phyloP scores from a whole-genome alignment of 345 rosid species.

The Euphorbia pulcherrima region DNA sequence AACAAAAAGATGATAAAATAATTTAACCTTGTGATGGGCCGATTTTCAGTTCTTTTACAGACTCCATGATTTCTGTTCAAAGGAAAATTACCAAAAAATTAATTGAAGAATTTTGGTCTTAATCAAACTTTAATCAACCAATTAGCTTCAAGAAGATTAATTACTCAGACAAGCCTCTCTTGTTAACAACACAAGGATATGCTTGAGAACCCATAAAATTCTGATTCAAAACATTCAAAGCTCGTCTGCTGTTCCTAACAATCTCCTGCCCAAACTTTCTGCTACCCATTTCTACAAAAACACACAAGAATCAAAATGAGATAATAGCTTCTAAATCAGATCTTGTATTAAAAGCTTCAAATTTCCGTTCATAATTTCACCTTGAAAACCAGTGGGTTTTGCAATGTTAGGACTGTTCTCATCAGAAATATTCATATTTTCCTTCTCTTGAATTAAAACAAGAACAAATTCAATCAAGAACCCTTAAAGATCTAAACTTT shows the following conservation, averaged over 20 bases:
- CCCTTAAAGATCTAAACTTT: conserved; percentile 10
- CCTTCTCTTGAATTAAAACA: conserved; percentile 16
- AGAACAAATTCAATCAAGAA: background rate
- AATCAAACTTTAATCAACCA: background rate
- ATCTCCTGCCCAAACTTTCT: conserved; percentile 54
- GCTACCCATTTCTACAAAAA: conserved; percentile 11
- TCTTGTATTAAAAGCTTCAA: background rate
- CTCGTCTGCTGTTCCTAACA: conserved; percentile 52
- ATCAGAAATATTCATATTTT: conserved; percentile 41
- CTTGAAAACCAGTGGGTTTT: conserved; percentile 42
- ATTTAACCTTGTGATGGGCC: conserved; percentile 60
- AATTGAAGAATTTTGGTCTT: conserved; percentile 6
- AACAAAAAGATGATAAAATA: conserved; percentile 3
- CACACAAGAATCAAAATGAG: conserved; percentile 9
- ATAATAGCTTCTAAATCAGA: too few species aligned
- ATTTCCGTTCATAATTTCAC: conserved; percentile 13
- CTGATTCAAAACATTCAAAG: conserved; percentile 58
- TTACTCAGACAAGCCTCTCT: conserved; percentile 51
- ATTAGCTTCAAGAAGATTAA: background rate
- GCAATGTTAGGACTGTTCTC: conserved; percentile 40
- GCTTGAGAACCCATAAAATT: conserved; percentile 41
- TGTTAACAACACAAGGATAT: conserved; percentile 57
- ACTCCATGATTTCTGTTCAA: conserved; percentile 33
- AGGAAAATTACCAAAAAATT: conserved; percentile 2
- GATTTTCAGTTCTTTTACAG: conserved; percentile 32